Base-by-base conservation (phyloP, 345 rosid species). In the Moricandia arvensis region DNA sequence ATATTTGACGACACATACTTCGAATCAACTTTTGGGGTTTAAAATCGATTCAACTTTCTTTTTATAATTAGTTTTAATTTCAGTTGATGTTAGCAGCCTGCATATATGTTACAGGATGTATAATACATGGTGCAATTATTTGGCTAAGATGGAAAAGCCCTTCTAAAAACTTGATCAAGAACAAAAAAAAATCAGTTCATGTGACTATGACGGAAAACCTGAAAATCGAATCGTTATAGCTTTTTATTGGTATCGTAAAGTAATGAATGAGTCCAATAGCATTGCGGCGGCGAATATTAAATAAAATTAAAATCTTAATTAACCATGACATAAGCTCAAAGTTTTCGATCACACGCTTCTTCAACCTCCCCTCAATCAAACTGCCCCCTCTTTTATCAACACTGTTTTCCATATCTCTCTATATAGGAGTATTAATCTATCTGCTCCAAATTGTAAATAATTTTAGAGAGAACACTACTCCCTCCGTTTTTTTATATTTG, bases 261-360 rank as follows among this genome's bases (percentile, higher is more conserved):
- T 24, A 53, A 53, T 26, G 51, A 57, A 63, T 57, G 34, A 15
- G 43, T 63, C 80, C 61, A 77, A 55, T 70, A 63, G 9, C n/a
- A 69, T 76, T 76, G 59, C 75, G 75, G 80, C 80, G 71, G 59
- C 65, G 63, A 11, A 68, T 45, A 38, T 18, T 29, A 54, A 62
- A 62, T 6, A 13, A 54, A 26, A 45, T 0, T 4, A 31, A 16
- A 43, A 38, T 4, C 0, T 3, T 5, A 51, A 55, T 24, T 2
- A 71, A 77, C 71, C 53, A 76, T 57, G 43, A 70, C 53, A 76
- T 43, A 55, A 70, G 66, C 80, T 64, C 72, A 45, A 77, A 77
- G 76, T 71, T 71, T 4, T 70, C 51, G 60, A 59, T 47, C 76
- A 77, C 80, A 77, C 80, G 80, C 76, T 71, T 71, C 76, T 71